phyloP scores from a whole-genome alignment of 306 rosid genomes.

The Rubus parviflorus region DNA sequence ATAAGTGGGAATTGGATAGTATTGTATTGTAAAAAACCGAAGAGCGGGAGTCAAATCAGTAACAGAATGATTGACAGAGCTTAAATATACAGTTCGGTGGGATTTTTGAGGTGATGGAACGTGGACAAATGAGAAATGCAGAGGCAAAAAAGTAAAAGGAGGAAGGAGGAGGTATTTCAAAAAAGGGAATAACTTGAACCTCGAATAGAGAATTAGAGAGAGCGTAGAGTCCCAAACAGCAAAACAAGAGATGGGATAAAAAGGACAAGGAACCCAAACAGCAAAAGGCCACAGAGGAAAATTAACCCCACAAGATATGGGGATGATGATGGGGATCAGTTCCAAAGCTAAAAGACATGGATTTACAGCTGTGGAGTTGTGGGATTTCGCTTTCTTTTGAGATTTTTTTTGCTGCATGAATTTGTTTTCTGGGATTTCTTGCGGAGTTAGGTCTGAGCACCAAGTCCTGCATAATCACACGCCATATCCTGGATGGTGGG shows the following conservation, averaged over 20 bases:
- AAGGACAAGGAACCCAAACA: slow-evolving; percentile 47
- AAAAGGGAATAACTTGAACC: slow-evolving; percentile 46
- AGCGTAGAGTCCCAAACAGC: slow-evolving; percentile 29
- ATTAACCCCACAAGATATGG: slow-evolving; percentile 17
- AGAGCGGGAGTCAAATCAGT: slow-evolving; percentile 4
- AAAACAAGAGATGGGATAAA: slow-evolving; percentile 26
- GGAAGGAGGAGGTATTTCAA: slow-evolving; percentile 32
- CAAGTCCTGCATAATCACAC: slow-evolving; percentile 42
- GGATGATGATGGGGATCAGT: slow-evolving; percentile 23
- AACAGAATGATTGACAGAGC: neutral
- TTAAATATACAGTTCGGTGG: slow-evolving; percentile 24
- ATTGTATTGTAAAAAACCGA: neutral
- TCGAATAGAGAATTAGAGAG: slow-evolving; percentile 40
- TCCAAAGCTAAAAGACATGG: slow-evolving; percentile 39
- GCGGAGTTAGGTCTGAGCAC: slow-evolving; percentile 38
- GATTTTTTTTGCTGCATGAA: slow-evolving; percentile 2
- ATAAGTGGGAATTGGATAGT: neutral
- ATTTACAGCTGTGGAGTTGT: slow-evolving; percentile 58
- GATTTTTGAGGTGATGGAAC: slow-evolving; percentile 64
- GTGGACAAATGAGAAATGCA: slow-evolving; percentile 67
- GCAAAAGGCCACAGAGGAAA: slow-evolving; percentile 35
- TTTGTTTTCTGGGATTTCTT: slow-evolving; percentile 36
- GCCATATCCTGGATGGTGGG: slow-evolving; percentile 32
- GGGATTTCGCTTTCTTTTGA: slow-evolving; percentile 25
- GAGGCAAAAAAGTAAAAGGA: slow-evolving; percentile 31